Evolutionary conservation across 345 rosid genomes (phyloP).

Genomic region (Turnera subulata): DNA sequence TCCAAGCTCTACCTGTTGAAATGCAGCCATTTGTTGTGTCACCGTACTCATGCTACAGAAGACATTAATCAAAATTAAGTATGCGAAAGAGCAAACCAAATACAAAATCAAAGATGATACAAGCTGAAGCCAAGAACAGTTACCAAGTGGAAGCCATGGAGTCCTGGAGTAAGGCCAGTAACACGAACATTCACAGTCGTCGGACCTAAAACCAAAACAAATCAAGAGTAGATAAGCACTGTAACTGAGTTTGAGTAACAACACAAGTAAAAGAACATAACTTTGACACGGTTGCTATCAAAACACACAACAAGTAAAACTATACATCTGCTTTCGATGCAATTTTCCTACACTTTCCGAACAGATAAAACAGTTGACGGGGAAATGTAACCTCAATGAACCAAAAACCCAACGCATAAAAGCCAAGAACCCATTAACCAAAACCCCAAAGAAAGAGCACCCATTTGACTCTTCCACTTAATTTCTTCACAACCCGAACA

Average conservation of each 20-base stretch:
- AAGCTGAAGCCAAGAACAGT: conserved; percentile 22
- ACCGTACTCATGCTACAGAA: conserved; percentile 87
- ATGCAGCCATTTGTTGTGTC: conserved; percentile 98
- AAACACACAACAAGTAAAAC: not conserved
- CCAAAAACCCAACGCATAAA: not conserved
- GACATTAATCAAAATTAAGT: not conserved
- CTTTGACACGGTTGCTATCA: not conserved
- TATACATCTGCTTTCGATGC: not conserved
- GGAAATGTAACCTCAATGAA: not conserved
- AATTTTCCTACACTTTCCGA: not conserved
- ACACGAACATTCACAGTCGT: conserved; percentile 82
- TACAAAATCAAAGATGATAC: conserved; percentile 6
- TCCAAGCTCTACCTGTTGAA: conserved; percentile 60
- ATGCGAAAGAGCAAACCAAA: not conserved
- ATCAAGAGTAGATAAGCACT: not conserved
- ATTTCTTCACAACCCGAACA: not conserved
- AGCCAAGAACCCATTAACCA: not conserved
- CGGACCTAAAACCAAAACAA: conserved; percentile 51
- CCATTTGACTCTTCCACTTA: not conserved
- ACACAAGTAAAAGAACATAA: not conserved
- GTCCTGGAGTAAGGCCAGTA: conserved; percentile 86
- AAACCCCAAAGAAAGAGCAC: not conserved
- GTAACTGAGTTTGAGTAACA: no score
- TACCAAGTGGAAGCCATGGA: conserved; percentile 85
- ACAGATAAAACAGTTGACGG: not conserved